Evolutionary conservation across 2,329 filamentous ascomycete genomes (phyloP).

Genomic region (Paecilomyces sp.): DNA sequence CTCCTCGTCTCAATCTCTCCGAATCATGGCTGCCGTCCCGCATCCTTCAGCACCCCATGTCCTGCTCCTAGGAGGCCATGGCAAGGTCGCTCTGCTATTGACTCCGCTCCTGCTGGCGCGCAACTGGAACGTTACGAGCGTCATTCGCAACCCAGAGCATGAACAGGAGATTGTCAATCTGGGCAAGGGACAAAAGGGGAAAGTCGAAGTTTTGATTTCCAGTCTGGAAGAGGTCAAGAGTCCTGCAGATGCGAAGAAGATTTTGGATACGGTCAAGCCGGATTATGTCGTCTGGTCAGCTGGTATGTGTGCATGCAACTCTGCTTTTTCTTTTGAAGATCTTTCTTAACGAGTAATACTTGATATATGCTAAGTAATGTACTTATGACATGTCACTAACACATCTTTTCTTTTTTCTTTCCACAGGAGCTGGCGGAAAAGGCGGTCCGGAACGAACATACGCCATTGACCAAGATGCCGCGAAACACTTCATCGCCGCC

Average conservation of each 20-base stretch:
- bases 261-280: constrained; percentile 44
- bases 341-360: background rate
- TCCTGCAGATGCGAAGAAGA: constrained; percentile 52
- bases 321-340: background rate
- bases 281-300: constrained; percentile 43
- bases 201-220: constrained; percentile 61
- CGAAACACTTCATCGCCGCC: constrained; percentile 47
- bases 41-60: constrained; percentile 37
- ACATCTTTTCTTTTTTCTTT: background rate
- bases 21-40: background rate
- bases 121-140: constrained; percentile 69
- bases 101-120: constrained; percentile 69
- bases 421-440: constrained; percentile 48
- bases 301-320: constrained; percentile 21
- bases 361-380: background rate
- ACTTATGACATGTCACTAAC: background rate
- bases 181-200: constrained; percentile 51
- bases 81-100: constrained; percentile 67
- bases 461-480: constrained; percentile 49
- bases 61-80: constrained; percentile 73
- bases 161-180: constrained; percentile 56
- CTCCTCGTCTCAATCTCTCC: background rate
- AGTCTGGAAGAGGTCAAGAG: constrained; percentile 65
- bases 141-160: constrained; percentile 69
- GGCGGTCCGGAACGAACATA: constrained; percentile 44